phyloP scores from a whole-genome alignment of 768 basidiomycete genomes.

The Lepiota subincarnata region DNA sequence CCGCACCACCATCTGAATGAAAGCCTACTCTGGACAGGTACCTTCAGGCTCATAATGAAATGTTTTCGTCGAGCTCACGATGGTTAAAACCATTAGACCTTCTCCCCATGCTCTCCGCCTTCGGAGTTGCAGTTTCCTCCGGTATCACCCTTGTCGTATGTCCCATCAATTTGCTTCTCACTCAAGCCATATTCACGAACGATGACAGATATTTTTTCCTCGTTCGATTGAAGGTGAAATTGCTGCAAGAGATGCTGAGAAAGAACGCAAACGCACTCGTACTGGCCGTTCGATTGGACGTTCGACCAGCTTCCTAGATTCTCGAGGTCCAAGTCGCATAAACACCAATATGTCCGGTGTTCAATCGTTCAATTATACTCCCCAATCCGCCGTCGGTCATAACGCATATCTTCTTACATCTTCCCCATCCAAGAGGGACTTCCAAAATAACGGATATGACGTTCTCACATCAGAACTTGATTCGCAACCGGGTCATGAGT shows the following conservation, averaged over 20 bases:
- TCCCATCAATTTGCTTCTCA: conserved; percentile 3
- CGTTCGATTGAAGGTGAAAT: conserved; percentile 70
- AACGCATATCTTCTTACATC: conserved; percentile 31
- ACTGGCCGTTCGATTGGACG: conserved; percentile 24
- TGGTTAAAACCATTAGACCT: conserved; percentile 40
- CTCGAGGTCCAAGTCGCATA: conserved; percentile 16
- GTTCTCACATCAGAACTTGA: conserved; percentile 13
- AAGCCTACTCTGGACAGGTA: conserved; percentile 51
- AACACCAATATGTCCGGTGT: not conserved
- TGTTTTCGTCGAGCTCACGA: not conserved
- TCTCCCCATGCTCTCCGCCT: conserved; percentile 49
- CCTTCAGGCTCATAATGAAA: not conserved
- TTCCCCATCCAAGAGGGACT: conserved; percentile 27
- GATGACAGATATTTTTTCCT: conserved; percentile 74
- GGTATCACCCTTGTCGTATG: conserved; percentile 69
- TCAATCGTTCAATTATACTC: not conserved
- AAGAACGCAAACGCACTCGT: conserved; percentile 34
- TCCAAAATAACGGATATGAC: conserved; percentile 19
- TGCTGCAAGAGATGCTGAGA: conserved; percentile 42
- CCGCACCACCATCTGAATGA: conserved; percentile 64
- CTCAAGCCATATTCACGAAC: not conserved
- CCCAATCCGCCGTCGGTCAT: not conserved
- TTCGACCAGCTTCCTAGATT: conserved; percentile 17
- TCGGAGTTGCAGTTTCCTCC: conserved; percentile 66
- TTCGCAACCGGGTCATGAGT: not conserved